Evolutionary conservation across 257 asterid genomes (phyloP).

Genomic region (Rhazya stricta): DNA sequence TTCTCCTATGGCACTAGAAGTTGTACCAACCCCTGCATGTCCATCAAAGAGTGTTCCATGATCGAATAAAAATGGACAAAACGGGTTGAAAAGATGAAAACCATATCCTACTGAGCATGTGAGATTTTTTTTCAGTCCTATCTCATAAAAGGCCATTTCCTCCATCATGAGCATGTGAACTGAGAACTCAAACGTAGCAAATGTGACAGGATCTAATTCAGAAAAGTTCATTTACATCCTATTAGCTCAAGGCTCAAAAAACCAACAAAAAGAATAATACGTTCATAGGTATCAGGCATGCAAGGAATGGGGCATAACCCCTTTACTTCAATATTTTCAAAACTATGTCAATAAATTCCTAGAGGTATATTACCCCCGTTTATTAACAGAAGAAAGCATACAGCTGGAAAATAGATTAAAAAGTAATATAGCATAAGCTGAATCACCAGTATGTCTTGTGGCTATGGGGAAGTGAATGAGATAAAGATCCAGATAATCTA

Average conservation of each 20-base stretch:
- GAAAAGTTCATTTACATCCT: neutral
- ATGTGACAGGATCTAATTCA: neutral
- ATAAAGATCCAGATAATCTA: slow-evolving; percentile 60
- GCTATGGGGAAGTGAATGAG: slow-evolving; percentile 64
- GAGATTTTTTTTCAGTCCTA: neutral
- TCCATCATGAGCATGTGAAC: neutral
- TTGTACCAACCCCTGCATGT: slow-evolving; percentile 47
- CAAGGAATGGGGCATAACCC: no score
- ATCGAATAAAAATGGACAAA: neutral
- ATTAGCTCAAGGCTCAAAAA: neutral
- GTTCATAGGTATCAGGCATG: neutral
- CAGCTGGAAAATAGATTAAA: neutral
- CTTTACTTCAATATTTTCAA: neutral
- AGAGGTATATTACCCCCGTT: neutral
- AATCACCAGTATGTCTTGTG: slow-evolving; percentile 60
- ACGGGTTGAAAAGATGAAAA: neutral
- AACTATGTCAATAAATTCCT: neutral
- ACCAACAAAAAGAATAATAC: neutral
- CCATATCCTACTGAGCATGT: neutral
- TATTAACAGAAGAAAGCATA: neutral
- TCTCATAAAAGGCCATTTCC: neutral
- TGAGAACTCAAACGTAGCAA: neutral
- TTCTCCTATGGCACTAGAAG: slow-evolving; percentile 53
- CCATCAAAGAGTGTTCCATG: neutral
- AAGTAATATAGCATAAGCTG: neutral